Conservation (phyloP, 1,139 yeast genomes). For the Geotrichum cucujoidarum region DNA sequence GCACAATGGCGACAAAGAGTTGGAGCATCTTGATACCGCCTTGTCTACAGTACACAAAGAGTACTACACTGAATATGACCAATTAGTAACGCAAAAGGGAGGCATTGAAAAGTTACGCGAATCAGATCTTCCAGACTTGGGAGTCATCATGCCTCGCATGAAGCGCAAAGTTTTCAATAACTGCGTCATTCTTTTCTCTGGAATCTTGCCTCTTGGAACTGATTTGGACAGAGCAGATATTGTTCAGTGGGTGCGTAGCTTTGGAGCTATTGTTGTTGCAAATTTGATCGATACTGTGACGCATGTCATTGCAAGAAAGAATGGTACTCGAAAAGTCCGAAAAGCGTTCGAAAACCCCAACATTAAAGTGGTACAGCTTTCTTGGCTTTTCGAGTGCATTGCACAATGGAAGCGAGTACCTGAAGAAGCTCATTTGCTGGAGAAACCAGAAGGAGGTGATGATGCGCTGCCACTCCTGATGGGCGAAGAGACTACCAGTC, state of each 20-base stretch:
- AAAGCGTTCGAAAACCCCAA: constrained; percentile 43
- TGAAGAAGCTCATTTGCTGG: constrained; percentile 56
- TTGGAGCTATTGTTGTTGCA: constrained; percentile 81
- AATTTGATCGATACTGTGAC: constrained; percentile 75
- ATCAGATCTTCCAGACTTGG: constrained; percentile 32
- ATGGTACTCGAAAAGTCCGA: constrained; percentile 74
- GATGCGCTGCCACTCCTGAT: constrained; percentile 8
- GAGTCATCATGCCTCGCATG: constrained; percentile 61
- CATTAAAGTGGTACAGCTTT: constrained; percentile 80
- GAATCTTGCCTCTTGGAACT: constrained; percentile 75
- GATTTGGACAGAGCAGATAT: constrained; percentile 65
- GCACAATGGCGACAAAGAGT: constrained; percentile 77
- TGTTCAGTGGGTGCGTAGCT: constrained; percentile 85
- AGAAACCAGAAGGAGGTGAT: constrained; percentile 35
- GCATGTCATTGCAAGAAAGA: constrained; percentile 77
- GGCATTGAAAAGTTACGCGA: constrained; percentile 12
- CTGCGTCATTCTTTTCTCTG: constrained; percentile 72
- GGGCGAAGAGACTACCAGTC: constrained; percentile 38
- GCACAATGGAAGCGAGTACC: constrained; percentile 70
- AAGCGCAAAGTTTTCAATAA: constrained; percentile 65
- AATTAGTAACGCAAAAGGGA: constrained; percentile 16
- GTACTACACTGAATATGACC: constrained; percentile 51
- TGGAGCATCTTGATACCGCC: constrained; percentile 58
- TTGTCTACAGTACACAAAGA: constrained; percentile 58
- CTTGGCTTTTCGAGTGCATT: constrained; percentile 86